These are phyloP conservation scores for Mortierella sp. DNA, from an alignment of 371 early-diverging fungal genomes.

Conservation along the genomic window DNA sequence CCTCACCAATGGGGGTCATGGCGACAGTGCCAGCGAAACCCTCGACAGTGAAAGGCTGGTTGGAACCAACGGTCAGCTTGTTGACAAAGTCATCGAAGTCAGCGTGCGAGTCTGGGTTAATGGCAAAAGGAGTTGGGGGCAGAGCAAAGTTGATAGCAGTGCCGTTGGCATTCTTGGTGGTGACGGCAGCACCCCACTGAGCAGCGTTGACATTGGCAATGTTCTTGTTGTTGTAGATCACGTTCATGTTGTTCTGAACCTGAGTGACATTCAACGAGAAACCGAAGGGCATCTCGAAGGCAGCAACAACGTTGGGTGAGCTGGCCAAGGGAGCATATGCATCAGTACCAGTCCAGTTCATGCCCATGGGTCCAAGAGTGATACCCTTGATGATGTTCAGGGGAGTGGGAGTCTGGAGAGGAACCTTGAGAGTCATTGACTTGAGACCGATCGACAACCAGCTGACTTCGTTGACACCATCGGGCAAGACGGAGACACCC, in stretches of 20 bases:
- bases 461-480: conserved; percentile 64
- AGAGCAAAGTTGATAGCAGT: conserved; percentile 59
- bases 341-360: conserved; percentile 60
- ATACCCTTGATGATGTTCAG: conserved; percentile 66
- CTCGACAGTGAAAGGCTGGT: conserved; percentile 58
- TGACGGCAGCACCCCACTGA: conserved; percentile 57
- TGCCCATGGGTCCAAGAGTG: conserved; percentile 64
- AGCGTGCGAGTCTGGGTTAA: conserved; percentile 53
- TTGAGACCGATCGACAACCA: conserved; percentile 71
- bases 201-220: conserved; percentile 59
- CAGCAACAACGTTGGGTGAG: conserved; percentile 64
- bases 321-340: conserved; percentile 63
- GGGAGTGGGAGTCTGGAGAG: conserved; percentile 46
- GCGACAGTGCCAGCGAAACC: conserved; percentile 64
- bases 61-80: conserved; percentile 56
- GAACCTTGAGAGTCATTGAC: conserved; percentile 49
- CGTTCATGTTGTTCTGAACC: conserved; percentile 65
- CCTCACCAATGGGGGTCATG: conserved; percentile 64
- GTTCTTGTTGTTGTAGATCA: conserved; percentile 59
- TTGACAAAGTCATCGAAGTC: conserved; percentile 63
- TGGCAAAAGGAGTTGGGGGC: conserved; percentile 57
- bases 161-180: conserved; percentile 57
- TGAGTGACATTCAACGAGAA: conserved; percentile 67
- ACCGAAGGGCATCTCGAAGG: conserved; percentile 69
- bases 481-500: conserved; percentile 69